phyloP scores from a whole-genome alignment of 23 red algal genomes.

The Gracilaria domingensis region DNA sequence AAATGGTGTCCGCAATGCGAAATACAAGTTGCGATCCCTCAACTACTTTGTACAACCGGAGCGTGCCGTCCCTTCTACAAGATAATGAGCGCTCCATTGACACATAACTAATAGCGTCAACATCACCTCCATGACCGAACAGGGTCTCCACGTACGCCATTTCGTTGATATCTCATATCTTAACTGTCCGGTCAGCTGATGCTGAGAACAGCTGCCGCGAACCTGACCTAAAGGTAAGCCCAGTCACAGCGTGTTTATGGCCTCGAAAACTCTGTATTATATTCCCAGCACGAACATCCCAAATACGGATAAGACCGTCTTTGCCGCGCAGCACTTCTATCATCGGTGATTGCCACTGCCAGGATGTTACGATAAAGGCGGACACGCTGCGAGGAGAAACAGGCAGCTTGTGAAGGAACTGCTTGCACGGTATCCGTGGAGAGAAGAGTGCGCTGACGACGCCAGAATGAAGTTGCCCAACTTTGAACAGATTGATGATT shows the following conservation, averaged over 20 bases:
- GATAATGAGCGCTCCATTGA: slow-evolving; percentile 73
- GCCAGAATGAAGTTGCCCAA: not conserved
- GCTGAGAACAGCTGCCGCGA: slow-evolving; percentile 72
- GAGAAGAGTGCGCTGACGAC: slow-evolving; percentile 38
- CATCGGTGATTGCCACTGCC: slow-evolving; percentile 64
- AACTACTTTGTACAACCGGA: slow-evolving; percentile 90
- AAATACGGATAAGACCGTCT: slow-evolving; percentile 73
- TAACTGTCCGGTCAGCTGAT: slow-evolving; percentile 79
- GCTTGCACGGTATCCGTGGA: slow-evolving; percentile 39
- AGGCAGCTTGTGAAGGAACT: slow-evolving; percentile 15
- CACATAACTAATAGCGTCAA: slow-evolving; percentile 47
- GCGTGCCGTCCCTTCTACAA: slow-evolving; percentile 85
- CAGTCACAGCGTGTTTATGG: slow-evolving; percentile 69
- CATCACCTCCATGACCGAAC: slow-evolving; percentile 87
- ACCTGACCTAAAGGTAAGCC: slow-evolving; percentile 60
- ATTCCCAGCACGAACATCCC: slow-evolving; percentile 57
- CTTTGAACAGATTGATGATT: slow-evolving; percentile 39
- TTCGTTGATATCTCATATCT: slow-evolving; percentile 80
- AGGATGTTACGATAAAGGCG: slow-evolving; percentile 51
- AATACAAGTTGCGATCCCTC: slow-evolving; percentile 94
- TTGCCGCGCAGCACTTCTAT: slow-evolving; percentile 36
- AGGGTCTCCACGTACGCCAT: slow-evolving; percentile 88
- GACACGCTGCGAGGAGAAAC: slow-evolving; percentile 28
- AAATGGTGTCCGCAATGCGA: slow-evolving; percentile 58
- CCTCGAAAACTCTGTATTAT: slow-evolving; percentile 56